These are phyloP conservation scores for Lactarius psammicola DNA, from an alignment of 768 basidiomycete genomes.

Conservation along the genomic window DNA sequence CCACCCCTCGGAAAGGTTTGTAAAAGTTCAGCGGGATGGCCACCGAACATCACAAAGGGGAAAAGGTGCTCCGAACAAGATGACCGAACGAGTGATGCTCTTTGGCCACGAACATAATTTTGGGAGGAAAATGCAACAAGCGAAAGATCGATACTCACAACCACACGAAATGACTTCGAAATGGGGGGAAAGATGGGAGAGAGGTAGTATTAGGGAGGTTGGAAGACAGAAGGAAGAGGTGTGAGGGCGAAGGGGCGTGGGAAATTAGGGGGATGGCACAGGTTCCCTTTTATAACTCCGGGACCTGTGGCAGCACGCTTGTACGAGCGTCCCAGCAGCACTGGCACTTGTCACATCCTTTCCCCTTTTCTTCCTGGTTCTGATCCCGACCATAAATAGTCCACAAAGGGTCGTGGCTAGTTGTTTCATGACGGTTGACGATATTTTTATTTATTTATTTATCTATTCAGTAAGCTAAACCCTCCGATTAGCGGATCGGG, in stretches of 20 bases:
- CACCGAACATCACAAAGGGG: neutral
- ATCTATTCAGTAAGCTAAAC: neutral
- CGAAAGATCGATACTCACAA: slow-evolving; percentile 14
- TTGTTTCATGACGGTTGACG: neutral
- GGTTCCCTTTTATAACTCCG: slow-evolving; percentile 29
- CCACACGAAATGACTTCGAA: slow-evolving; percentile 11
- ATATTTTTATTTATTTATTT: neutral
- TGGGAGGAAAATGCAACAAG: neutral
- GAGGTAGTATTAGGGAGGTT: slow-evolving; percentile 18
- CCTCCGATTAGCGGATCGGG: neutral
- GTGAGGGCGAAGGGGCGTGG: slow-evolving; percentile 33
- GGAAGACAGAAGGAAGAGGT: slow-evolving; percentile 30
- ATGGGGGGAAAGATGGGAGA: slow-evolving; percentile 17
- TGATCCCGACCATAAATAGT: neutral
- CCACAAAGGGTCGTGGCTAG: neutral
- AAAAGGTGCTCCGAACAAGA: slow-evolving; percentile 16
- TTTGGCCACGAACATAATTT: slow-evolving; percentile 6
- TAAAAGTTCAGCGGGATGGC: neutral
- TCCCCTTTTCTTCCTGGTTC: slow-evolving; percentile 6
- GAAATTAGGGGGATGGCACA: slow-evolving; percentile 29
- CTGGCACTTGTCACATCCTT: slow-evolving; percentile 8
- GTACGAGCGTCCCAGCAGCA: slow-evolving; percentile 11
- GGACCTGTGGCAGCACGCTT: slow-evolving; percentile 25
- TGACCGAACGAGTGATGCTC: neutral
- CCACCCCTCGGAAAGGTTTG: neutral